phyloP scores from a whole-genome alignment of 306 rosid genomes.

The Prunus salicina region DNA sequence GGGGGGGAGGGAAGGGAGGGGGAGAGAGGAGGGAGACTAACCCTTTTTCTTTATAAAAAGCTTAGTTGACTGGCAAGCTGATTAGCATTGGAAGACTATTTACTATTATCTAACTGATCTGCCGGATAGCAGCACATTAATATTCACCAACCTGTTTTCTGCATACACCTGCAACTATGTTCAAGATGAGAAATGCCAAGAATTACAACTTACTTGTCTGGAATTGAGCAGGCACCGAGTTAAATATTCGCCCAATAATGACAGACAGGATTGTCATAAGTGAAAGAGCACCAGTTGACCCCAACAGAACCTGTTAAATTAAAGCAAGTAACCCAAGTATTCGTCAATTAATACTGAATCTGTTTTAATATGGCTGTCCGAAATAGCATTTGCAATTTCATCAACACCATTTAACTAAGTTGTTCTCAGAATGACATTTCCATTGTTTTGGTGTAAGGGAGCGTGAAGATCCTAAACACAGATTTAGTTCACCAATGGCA shows the following conservation, averaged over 20 bases:
- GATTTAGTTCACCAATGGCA: neutral
- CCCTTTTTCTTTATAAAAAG: neutral
- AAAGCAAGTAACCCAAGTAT: slow-evolving; percentile 17
- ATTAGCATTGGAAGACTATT: neutral
- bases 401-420: neutral
- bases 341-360: neutral
- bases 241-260: slow-evolving; percentile 80
- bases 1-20: accelerated
- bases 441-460: neutral
- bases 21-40: neutral
- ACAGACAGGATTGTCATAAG: slow-evolving; percentile 89
- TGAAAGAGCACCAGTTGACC: slow-evolving; percentile 85
- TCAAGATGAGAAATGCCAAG: slow-evolving; percentile 22
- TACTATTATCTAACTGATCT: neutral
- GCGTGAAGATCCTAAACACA: neutral
- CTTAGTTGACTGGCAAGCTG: neutral
- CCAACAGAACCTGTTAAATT: slow-evolving; percentile 75
- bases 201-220: slow-evolving; percentile 80
- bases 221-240: slow-evolving; percentile 95
- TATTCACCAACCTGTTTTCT: neutral
- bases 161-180: slow-evolving; percentile 12
- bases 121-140: neutral
- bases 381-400: neutral
- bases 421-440: neutral
- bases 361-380: neutral